Evolutionary conservation across 441 rosid genomes (phyloP).

Genomic region (Theobroma grandiflorum): DNA sequence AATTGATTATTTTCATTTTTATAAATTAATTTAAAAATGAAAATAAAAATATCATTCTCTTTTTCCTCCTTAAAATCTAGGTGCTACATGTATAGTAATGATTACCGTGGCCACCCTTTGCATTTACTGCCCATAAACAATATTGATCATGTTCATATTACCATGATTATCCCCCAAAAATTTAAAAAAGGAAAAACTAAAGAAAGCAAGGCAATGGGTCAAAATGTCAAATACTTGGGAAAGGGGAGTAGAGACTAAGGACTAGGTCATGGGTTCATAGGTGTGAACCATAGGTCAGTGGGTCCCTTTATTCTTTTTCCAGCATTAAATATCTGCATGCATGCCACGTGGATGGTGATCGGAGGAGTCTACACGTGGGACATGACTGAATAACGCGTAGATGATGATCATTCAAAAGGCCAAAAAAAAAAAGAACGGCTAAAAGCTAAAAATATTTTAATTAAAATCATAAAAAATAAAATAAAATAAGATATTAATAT

Average conservation of each 20-base stretch:
- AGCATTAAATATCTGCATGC: constrained; percentile 10
- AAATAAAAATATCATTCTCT: too few species aligned
- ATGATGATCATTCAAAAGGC: background rate
- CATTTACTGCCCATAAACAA: too few species aligned
- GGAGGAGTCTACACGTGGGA: constrained; percentile 39
- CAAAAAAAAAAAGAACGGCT: background rate
- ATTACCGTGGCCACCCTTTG: too few species aligned
- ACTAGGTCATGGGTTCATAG: constrained; percentile 4
- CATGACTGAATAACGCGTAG: constrained; percentile 46
- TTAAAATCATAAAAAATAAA: background rate
- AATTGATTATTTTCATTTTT: too few species aligned
- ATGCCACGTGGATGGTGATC: constrained; percentile 44
- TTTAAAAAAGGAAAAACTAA: too few species aligned
- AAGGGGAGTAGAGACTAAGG: background rate
- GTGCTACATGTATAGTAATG: too few species aligned
- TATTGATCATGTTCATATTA: too few species aligned
- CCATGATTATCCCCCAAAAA: background rate
- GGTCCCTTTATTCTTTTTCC: background rate
- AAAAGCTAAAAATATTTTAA: background rate
- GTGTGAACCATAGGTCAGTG: constrained; percentile 36
- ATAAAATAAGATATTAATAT: too few species aligned
- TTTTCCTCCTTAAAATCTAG: too few species aligned
- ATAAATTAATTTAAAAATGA: too few species aligned
- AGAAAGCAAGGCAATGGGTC: background rate
- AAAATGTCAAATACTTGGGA: constrained; percentile 12